Conservation (phyloP, 208 protist genomes). For the Trypanosomatidae sp. region DNA sequence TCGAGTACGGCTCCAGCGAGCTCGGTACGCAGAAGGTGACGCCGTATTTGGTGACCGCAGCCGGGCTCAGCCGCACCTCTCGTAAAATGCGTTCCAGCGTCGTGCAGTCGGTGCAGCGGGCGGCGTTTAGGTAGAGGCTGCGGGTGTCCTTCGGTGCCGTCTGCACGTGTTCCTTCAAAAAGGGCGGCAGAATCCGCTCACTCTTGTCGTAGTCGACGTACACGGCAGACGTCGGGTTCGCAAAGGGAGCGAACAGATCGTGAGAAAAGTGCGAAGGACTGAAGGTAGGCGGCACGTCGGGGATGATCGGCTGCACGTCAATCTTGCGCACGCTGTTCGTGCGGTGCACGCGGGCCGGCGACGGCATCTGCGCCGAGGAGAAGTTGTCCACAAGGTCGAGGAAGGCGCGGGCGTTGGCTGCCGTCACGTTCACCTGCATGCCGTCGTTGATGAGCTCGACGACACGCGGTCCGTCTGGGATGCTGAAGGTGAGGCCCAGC, state of each 20-base stretch:
- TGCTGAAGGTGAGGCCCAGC: constrained; percentile 71
- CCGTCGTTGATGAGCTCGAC: constrained; percentile 74
- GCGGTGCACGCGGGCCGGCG: constrained; percentile 45
- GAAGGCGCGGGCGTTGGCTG: constrained; percentile 68
- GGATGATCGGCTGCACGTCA: constrained; percentile 34
- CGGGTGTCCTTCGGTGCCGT: constrained; percentile 15
- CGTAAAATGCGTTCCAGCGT: constrained; percentile 47
- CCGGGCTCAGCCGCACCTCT: constrained; percentile 37
- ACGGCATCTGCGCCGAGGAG: constrained; percentile 6
- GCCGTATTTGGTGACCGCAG: constrained; percentile 49
- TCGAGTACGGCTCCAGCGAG: constrained; percentile 33
- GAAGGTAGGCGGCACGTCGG: constrained; percentile 56
- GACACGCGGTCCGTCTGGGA: constrained; percentile 55
- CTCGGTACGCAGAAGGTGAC: constrained; percentile 72
- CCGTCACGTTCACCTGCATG: constrained; percentile 65
- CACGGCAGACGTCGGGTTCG: constrained; percentile 48
- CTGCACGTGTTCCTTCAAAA: constrained; percentile 43
- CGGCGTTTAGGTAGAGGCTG: constrained; percentile 37
- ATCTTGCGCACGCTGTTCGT: constrained; percentile 66
- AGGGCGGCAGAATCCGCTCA: constrained; percentile 61
- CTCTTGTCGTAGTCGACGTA: constrained; percentile 75
- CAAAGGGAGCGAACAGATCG: constrained; percentile 71
- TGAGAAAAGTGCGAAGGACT: constrained; percentile 79
- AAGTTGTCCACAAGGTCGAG: constrained; percentile 57
- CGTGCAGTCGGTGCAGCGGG: constrained; percentile 41